Conservation (phyloP, 805 yeast genomes). For the Metschnikowia reukaufii region DNA sequence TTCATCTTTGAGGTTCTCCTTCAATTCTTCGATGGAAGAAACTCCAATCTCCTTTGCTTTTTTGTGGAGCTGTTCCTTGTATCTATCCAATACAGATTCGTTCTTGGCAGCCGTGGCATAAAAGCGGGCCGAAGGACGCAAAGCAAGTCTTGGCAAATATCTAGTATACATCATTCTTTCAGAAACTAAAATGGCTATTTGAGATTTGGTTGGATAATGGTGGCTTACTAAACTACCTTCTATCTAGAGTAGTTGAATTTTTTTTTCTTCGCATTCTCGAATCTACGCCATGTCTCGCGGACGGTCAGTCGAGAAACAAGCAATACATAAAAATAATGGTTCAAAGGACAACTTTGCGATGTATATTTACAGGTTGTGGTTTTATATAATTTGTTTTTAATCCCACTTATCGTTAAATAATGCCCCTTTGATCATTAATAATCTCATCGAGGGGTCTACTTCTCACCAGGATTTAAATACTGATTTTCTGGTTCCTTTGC, state of each 20-base stretch:
- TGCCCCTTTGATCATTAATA: neutral
- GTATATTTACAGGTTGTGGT: neutral
- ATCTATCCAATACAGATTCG: slow-evolving; percentile 17
- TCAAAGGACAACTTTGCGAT: neutral
- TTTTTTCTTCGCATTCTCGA: neutral
- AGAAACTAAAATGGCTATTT: neutral
- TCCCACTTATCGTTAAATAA: neutral
- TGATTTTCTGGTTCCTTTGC: slow-evolving; percentile 13
- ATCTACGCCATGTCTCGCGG: neutral
- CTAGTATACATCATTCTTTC: slow-evolving; percentile 1
- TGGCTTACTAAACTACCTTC: too few species aligned
- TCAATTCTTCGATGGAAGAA: slow-evolving; percentile 55
- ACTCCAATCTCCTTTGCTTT: slow-evolving; percentile 39
- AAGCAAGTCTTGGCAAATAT: neutral
- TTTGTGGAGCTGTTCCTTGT: slow-evolving; percentile 33
- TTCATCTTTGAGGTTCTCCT: slow-evolving; percentile 59
- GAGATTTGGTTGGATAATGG: neutral
- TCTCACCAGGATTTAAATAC: slow-evolving; percentile 1
- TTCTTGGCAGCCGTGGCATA: slow-evolving; percentile 8
- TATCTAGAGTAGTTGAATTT: neutral
- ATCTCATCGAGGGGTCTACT: too few species aligned
- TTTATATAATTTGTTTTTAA: neutral
- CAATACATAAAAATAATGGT: neutral
- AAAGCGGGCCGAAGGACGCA: slow-evolving; percentile 4
- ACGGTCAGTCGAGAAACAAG: neutral